phyloP scores from a whole-genome alignment of 2,329 filamentous ascomycete species.

The Alternaria sp. region DNA sequence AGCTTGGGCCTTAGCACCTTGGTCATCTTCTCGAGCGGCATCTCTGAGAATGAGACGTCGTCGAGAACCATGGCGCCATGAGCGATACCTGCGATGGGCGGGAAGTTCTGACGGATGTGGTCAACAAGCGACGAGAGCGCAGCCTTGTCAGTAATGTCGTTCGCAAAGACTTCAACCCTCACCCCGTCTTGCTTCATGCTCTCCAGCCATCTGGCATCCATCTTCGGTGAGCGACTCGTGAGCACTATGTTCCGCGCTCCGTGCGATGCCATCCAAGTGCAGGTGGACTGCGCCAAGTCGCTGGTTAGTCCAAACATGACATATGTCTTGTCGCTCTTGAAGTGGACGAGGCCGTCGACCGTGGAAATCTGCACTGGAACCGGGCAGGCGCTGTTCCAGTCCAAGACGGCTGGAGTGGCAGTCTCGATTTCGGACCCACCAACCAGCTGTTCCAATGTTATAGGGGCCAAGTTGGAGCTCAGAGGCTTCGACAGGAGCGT shows the following conservation, averaged over 20 bases:
- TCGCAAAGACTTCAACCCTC: conserved; percentile 10
- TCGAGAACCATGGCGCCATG: conserved; percentile 24
- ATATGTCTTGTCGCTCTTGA: conserved; percentile 21
- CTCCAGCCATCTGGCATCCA: neutral
- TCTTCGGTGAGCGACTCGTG: conserved; percentile 11
- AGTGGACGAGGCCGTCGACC: neutral
- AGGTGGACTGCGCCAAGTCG: conserved; percentile 24
- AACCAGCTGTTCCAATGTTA: neutral
- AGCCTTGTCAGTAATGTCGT: neutral
- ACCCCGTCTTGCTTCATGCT: neutral
- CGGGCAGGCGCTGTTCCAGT: neutral
- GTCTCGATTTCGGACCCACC: neutral
- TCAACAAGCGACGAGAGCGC: neutral
- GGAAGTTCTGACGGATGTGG: conserved; percentile 4
- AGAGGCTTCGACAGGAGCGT: neutral
- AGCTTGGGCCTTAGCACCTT: conserved; percentile 21
- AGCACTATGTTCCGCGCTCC: conserved; percentile 25
- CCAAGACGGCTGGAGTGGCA: neutral
- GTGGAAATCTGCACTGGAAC: neutral
- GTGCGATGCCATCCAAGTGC: conserved; percentile 22
- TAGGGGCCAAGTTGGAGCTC: neutral
- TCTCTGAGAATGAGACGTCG: conserved; percentile 14
- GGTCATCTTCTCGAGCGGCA: conserved; percentile 11
- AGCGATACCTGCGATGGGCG: conserved; percentile 20
- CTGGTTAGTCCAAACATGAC: conserved; percentile 30